Evolutionary conservation across 805 yeast genomes (phyloP), one percentile per base, ranked within the genome.

Genomic region (Candida michaelii): DNA sequence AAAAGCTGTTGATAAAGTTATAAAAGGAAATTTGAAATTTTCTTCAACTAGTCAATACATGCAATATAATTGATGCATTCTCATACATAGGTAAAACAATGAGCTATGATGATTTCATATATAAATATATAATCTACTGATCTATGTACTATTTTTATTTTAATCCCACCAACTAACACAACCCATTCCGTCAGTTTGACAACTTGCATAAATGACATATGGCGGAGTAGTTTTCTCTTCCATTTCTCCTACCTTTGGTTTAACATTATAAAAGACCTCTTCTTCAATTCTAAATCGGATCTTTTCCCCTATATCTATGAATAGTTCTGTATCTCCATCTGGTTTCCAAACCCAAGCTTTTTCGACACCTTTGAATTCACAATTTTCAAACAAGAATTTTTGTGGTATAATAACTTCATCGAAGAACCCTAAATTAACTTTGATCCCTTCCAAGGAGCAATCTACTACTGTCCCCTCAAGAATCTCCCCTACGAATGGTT

Each of bases 171-270:
- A 93, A 43, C 90, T 79, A 30, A 88, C 82, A 53, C 95, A 80
- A 4, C 99, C 99, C 95, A 89, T 88, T 33, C 99, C 99, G 56
- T 89, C 97, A 3, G 89, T 81, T 60, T 89, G 97, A 61, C 97
- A 89, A 49, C 96, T 85, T 13, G 91, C 98, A 21, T 87, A 63
- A 19, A 91, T 65, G 8, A 89, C 87, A 65, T 89, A 90, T 12
- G 97, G 89, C 9, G 97, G 93, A 10, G 76, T 69, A 42, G 74
- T 74, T 19, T 64, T 64, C 16, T 58, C 53, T 9, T 62, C 53
- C 9, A 62, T 65, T 47, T 71, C 77, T 11, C 32, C 45, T 4
- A 84, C 77, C 49, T 76, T 78, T 17, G 97, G 97, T 55, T 87
- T 87, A 32, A 84, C 82, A 58, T 88, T 88, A 24, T 83, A 82